Evolutionary conservation across 371 early-diverging fungal genomes (phyloP).

Genomic region (Mucor saturninus): DNA sequence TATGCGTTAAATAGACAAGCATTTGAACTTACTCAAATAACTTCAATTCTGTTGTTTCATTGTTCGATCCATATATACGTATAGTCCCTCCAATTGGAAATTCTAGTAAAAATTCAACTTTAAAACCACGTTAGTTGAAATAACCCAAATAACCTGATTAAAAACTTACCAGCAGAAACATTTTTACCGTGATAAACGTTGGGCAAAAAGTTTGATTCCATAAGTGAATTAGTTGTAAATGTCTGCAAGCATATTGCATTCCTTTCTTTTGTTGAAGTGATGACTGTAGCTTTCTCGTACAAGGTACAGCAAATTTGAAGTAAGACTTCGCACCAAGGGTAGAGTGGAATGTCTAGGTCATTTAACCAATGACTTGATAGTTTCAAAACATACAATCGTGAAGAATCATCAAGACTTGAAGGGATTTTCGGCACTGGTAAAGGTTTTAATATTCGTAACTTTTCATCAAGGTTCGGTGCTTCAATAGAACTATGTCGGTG

Average conservation of each 20-base stretch:
- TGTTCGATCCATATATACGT: slow-evolving; percentile 24
- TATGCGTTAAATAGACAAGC: slow-evolving; percentile 23
- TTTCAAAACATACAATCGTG: slow-evolving; percentile 35
- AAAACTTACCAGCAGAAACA: slow-evolving; percentile 6
- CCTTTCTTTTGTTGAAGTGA: background rate
- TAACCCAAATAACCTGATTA: background rate
- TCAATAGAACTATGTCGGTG: background rate
- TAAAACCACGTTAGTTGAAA: background rate
- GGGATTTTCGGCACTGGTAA: slow-evolving; percentile 9
- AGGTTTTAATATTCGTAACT: slow-evolving; percentile 9
- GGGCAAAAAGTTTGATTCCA: slow-evolving; percentile 31
- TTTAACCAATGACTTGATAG: slow-evolving; percentile 30
- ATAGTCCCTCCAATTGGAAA: slow-evolving; percentile 28
- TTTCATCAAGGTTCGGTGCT: background rate
- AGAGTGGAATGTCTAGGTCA: slow-evolving; percentile 18
- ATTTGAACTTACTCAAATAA: slow-evolving; percentile 5
- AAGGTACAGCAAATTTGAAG: slow-evolving; percentile 11
- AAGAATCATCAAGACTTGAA: slow-evolving; percentile 30
- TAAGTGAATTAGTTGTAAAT: slow-evolving; percentile 13
- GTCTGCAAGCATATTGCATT: slow-evolving; percentile 18
- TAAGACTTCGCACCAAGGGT: slow-evolving; percentile 28
- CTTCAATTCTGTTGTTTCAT: slow-evolving; percentile 6
- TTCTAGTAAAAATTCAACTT: slow-evolving; percentile 2
- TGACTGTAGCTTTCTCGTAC: slow-evolving; percentile 8
- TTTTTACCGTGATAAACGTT: slow-evolving; percentile 30